Base-by-base conservation (phyloP, 352 stramenopile species). In the Pythium dissotocum region DNA sequence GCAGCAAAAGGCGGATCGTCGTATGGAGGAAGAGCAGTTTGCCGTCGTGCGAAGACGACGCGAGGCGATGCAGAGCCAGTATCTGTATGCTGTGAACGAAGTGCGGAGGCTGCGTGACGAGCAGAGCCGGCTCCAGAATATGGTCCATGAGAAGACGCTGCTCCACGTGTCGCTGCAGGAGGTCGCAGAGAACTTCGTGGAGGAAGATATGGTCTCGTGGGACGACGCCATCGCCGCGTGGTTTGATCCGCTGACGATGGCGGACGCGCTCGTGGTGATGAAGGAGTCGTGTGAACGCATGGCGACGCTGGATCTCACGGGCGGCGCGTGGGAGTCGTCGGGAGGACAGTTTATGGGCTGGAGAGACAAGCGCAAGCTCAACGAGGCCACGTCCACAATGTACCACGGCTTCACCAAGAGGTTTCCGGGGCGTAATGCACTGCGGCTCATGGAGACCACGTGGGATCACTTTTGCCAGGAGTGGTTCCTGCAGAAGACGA, bases 291-390 rank as follows among this genome's bases (percentile, higher is more conserved):
- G 53, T 16, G 55, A 66, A 30, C 48, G 58, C 2, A 65, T 65
- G 32, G 61, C 60, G 36, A 58, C 55, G 12, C 69, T 73, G 13
- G 60, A 69, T 38, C 33, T 38, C 24, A 14, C 40, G 1, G 60
- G 54, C n/a, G 67, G 61, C 4, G 36, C 56, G 9, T 73, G 54
- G 51, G 55, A 67, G 36, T 73, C 67, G 28, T 66, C 67, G 1
- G 67, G 67, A 6, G 60, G 44, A 3, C 28, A 52, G n/a, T 69
- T 73, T 13, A 69, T 73, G 60, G 67, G 67, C 38, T 73, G 67
- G 67, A 33, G 61, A 24, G 67, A 73, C 61, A 73, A 65, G 48
- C 60, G 61, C 33, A 69, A 69, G 42, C 56, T 73, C 0, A 46
- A 69, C 18, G 55, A 62, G 56, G 48, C 18, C 2, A 66, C 55